A percentile compares a stretch with the other conserved stretches of the same genome.
Evolutionary conservation across 148 eudicot genomes (phyloP).

Genomic region (Drosera capensis): DNA sequence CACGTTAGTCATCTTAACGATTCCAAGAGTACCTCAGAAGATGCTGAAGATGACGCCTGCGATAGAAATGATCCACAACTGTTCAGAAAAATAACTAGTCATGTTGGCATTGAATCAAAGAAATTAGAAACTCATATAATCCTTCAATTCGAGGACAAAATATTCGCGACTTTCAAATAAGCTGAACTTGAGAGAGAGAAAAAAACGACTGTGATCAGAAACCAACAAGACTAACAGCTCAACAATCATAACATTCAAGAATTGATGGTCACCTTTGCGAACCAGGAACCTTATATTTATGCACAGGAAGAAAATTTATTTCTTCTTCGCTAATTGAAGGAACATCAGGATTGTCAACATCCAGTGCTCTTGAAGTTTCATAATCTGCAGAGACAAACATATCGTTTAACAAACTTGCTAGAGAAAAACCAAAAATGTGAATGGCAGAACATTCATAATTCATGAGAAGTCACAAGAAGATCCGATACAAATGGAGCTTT

Average conservation of each 20-base stretch:
- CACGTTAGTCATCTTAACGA: neutral
- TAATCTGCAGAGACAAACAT: slow-evolving; percentile 18
- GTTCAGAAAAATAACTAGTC: slow-evolving; percentile 1
- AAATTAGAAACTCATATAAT: neutral
- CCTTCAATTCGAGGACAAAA: too few relatives aligned
- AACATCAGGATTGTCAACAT: slow-evolving; percentile 19
- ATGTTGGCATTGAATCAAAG: neutral
- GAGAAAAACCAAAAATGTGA: too few relatives aligned
- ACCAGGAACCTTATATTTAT: slow-evolving; percentile 23
- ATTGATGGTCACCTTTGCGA: neutral
- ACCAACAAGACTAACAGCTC: too few relatives aligned
- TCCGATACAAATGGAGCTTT: too few relatives aligned
- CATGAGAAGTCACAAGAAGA: too few relatives aligned
- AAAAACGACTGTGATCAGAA: too few relatives aligned
- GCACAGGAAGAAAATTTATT: slow-evolving; percentile 36
- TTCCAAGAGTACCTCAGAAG: slow-evolving; percentile 16
- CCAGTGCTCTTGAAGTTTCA: slow-evolving; percentile 35
- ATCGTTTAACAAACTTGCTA: neutral
- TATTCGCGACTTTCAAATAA: too few relatives aligned
- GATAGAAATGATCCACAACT: slow-evolving; percentile 13
- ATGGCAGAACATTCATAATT: too few relatives aligned
- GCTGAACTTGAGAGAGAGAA: too few relatives aligned
- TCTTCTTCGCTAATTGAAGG: slow-evolving; percentile 34
- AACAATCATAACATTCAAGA: neutral
- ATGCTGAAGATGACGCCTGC: slow-evolving; percentile 17